These are phyloP conservation scores for Trichosporon sp. DNA, from an alignment of 1,284 basidiomycete species.

Conservation along the genomic window DNA sequence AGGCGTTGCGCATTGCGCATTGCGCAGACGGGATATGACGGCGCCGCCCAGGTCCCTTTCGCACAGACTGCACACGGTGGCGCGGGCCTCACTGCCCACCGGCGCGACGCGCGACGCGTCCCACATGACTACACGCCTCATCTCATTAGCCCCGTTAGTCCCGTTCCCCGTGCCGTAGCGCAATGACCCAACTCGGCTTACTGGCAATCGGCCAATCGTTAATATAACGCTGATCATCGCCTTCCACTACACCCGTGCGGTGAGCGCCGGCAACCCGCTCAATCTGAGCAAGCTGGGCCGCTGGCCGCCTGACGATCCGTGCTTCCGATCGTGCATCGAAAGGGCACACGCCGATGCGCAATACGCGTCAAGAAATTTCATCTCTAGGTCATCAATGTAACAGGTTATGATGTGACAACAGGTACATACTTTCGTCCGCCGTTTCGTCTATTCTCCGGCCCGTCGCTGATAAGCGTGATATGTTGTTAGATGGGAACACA, in stretches of 20 bases:
- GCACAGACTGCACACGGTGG: too few species aligned
- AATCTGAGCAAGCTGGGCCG: too few species aligned
- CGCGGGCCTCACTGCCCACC: too few species aligned
- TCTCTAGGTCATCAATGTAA: constrained; percentile 2
- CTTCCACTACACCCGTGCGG: too few species aligned
- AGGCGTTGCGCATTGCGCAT: too few species aligned
- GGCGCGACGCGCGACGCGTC: not conserved
- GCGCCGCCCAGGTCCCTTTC: not conserved
- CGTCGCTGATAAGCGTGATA: not conserved
- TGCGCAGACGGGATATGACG: too few species aligned
- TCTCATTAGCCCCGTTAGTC: not conserved
- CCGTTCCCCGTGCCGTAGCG: not conserved
- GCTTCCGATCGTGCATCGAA: not conserved
- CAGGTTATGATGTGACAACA: not conserved
- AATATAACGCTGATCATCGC: not conserved
- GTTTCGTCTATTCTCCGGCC: not conserved
- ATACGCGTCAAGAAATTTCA: not conserved
- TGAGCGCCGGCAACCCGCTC: not conserved
- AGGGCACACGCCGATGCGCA: not conserved
- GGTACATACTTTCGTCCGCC: not conserved
- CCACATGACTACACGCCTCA: not conserved
- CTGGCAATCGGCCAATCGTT: not conserved
- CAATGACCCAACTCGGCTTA: too few species aligned
- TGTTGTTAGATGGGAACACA: not conserved
- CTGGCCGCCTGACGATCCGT: not conserved